These are phyloP conservation scores for Dispira parvispora DNA, from an alignment of 192 early-diverging fungal genomes.

Conservation along the genomic window DNA sequence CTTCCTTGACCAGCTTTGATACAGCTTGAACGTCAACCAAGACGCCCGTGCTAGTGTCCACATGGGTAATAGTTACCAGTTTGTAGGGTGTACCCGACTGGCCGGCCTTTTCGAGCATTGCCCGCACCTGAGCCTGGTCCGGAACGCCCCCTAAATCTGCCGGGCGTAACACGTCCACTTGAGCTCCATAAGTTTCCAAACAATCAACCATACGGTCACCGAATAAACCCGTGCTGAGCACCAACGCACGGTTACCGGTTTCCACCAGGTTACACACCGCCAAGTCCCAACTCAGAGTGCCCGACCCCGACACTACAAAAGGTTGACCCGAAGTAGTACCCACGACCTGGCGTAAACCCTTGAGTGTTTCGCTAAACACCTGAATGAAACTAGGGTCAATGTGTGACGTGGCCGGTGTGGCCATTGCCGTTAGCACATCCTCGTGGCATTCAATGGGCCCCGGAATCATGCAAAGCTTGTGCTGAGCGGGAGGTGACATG, in stretches of 20 bases:
- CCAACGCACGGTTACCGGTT: constrained; percentile 72
- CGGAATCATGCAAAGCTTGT: constrained; percentile 89
- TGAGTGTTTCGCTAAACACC: constrained; percentile 72
- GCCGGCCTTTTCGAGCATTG: constrained; percentile 29
- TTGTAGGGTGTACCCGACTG: constrained; percentile 38
- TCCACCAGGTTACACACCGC: constrained; percentile 81
- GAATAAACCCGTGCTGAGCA: constrained; percentile 89
- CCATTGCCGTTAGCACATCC: constrained; percentile 68
- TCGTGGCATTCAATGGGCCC: constrained; percentile 91
- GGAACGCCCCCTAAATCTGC: constrained; percentile 52
- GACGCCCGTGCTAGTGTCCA: constrained; percentile 92
- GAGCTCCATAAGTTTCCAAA: constrained; percentile 74
- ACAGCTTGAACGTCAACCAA: constrained; percentile 68
- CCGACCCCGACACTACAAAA: constrained; percentile 85
- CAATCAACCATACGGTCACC: constrained; percentile 89
- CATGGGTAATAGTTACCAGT: constrained; percentile 83
- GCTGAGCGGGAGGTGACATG: constrained; percentile 13
- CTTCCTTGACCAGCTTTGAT: constrained; percentile 45
- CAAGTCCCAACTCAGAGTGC: constrained; percentile 98
- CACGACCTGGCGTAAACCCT: constrained; percentile 65
- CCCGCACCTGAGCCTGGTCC: constrained; percentile 41
- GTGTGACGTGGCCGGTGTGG: constrained; percentile 82
- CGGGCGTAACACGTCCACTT: constrained; percentile 58
- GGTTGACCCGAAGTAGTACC: constrained; percentile 71
- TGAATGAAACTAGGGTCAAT: constrained; percentile 81